Evolutionary conservation across 257 asterid species (phyloP).

Genomic region (Solanum peruvianum): DNA sequence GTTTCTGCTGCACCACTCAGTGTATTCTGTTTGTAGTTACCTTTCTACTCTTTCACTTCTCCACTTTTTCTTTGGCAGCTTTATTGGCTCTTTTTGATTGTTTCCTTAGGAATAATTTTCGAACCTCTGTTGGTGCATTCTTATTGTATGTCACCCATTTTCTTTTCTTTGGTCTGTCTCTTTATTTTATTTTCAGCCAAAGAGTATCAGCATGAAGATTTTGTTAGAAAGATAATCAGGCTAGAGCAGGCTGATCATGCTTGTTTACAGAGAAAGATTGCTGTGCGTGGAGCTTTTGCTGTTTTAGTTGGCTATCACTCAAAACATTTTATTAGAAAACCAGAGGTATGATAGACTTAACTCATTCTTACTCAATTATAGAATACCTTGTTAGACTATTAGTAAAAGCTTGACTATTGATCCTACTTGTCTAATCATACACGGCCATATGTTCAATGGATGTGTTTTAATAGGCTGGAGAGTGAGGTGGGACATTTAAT

Average conservation of each 20-base stretch:
- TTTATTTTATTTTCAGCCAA: constrained; percentile 20
- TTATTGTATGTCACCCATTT: neutral
- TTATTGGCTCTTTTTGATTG: neutral
- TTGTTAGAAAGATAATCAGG: constrained; percentile 52
- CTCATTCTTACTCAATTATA: neutral
- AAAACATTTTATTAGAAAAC: constrained; percentile 49
- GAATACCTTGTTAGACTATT: neutral
- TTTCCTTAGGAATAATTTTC: neutral
- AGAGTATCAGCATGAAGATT: constrained; percentile 29
- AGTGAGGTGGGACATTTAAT: neutral
- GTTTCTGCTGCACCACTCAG: neutral
- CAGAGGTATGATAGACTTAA: constrained; percentile 38
- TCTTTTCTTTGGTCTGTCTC: neutral
- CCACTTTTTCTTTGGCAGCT: neutral
- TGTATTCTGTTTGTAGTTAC: neutral
- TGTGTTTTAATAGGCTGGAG: neutral
- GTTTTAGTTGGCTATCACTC: constrained; percentile 42
- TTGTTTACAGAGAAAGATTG: constrained; percentile 41
- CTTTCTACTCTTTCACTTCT: neutral
- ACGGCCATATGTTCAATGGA: neutral
- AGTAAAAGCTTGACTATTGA: neutral
- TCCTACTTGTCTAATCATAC: neutral
- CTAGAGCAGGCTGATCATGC: constrained; percentile 71
- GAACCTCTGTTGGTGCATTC: neutral
- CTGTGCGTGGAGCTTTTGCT: constrained; percentile 57